Conservation (phyloP, 352 stramenopile species). For the Thraustochytrium striatum region DNA sequence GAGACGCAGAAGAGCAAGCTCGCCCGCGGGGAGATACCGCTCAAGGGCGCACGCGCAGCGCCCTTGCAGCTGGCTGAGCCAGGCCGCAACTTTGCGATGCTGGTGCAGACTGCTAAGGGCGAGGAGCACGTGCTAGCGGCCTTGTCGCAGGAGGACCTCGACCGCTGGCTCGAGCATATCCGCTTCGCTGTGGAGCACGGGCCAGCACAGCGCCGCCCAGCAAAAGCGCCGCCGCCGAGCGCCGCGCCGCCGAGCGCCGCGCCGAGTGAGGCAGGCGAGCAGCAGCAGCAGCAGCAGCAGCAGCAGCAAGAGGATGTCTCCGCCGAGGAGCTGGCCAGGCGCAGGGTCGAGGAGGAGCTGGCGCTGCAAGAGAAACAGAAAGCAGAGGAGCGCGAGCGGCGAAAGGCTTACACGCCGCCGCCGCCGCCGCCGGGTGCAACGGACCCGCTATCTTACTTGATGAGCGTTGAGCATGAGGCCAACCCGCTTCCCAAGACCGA, state of each 20-base stretch:
- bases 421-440: constrained; percentile 20
- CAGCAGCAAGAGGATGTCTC: not conserved
- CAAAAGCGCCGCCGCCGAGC: not conserved
- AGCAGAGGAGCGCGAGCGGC: not conserved
- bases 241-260: not conserved
- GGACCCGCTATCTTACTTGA: constrained; percentile 40
- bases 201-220: not conserved
- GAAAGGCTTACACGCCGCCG: not conserved
- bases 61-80: not conserved
- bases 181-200: not conserved
- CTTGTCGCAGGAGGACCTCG: constrained; percentile 13
- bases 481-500: too few relatives aligned
- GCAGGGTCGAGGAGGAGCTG: not conserved
- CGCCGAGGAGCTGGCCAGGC: not conserved
- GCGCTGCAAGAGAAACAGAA: not conserved
- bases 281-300: not conserved
- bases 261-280: not conserved
- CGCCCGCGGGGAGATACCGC: constrained; percentile 37
- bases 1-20: constrained; percentile 36
- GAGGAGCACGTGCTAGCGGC: constrained; percentile 15
- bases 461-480: too few relatives aligned
- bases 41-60: constrained; percentile 17
- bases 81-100: not conserved
- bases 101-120: constrained; percentile 8
- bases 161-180: not conserved